Conservation (phyloP, 202 grass and related monocot genomes). For the Alloteropsis angusta region DNA sequence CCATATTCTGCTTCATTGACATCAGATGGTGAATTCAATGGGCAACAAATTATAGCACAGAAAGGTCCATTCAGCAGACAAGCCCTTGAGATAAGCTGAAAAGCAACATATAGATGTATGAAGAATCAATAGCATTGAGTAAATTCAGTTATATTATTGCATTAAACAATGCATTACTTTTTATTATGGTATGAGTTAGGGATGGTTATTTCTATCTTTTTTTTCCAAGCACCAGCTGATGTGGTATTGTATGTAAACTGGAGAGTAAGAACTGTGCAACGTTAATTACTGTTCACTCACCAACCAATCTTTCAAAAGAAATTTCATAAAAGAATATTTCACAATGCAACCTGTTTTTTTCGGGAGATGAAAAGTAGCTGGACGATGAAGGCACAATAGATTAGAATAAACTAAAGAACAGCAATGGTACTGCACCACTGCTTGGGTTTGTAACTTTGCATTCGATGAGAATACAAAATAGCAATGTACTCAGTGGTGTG, state of each 20-base stretch:
- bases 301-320: neutral
- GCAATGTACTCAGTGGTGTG: neutral
- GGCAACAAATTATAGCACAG: slow-evolving; percentile 49
- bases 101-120: slow-evolving; percentile 19
- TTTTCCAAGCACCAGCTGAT: neutral
- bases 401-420: neutral
- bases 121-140: slow-evolving; percentile 2
- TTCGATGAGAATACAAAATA: no score
- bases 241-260: neutral
- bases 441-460: neutral
- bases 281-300: neutral
- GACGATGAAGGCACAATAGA: neutral
- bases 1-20: slow-evolving; percentile 48
- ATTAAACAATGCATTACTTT: neutral
- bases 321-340: neutral
- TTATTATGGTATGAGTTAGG: neutral
- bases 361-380: neutral
- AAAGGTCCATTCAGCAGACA: slow-evolving; percentile 56
- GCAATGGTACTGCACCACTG: neutral
- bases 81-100: slow-evolving; percentile 90
- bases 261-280: neutral
- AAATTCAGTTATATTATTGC: neutral
- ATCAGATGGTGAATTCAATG: slow-evolving; percentile 40
- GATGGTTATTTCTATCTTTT: neutral
- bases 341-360: neutral